These are phyloP conservation scores for Tuber brumale DNA, from an alignment of 495 filamentous ascomycete genomes.

Conservation along the genomic window DNA sequence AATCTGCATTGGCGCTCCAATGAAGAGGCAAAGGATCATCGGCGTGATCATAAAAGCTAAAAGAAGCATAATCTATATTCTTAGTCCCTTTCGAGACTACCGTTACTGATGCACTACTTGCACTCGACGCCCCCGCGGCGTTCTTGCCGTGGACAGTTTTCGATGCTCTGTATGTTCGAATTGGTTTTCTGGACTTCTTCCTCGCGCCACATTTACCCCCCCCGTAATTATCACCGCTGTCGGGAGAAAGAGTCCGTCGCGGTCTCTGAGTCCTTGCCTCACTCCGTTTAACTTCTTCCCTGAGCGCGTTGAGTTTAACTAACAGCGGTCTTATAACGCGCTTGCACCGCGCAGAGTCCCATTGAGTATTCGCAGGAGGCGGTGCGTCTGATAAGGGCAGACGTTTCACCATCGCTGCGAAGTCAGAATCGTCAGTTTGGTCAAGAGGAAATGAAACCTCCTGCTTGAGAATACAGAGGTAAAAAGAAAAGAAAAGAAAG, in stretches of 20 bases:
- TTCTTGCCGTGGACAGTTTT: not conserved
- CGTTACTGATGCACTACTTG: not conserved
- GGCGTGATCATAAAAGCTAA: not conserved
- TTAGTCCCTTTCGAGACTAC: not conserved
- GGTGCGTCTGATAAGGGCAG: not conserved
- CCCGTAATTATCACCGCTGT: not conserved
- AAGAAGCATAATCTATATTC: slow-evolving; percentile 2
- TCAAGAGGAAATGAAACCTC: not conserved
- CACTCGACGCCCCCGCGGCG: not conserved
- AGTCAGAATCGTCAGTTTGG: not conserved
- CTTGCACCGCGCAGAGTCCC: slow-evolving; percentile 44
- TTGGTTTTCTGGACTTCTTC: not conserved
- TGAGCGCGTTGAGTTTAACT: slow-evolving; percentile 37
- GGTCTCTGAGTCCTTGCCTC: not conserved
- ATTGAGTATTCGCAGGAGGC: slow-evolving; percentile 10
- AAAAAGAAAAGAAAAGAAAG: slow-evolving; percentile 32
- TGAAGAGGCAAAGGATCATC: not conserved
- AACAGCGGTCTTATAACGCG: slow-evolving; percentile 44
- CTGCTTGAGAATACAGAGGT: slow-evolving; percentile 12
- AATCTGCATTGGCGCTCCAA: not conserved
- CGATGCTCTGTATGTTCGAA: not conserved
- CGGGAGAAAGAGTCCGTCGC: not conserved
- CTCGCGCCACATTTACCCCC: not conserved
- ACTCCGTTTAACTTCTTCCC: not conserved
- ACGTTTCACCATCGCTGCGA: not conserved